A percentile compares a stretch with the other conserved stretches of the same genome.
phyloP scores from a whole-genome alignment of 352 stramenopile species.

The Pythium scleroteichum region DNA sequence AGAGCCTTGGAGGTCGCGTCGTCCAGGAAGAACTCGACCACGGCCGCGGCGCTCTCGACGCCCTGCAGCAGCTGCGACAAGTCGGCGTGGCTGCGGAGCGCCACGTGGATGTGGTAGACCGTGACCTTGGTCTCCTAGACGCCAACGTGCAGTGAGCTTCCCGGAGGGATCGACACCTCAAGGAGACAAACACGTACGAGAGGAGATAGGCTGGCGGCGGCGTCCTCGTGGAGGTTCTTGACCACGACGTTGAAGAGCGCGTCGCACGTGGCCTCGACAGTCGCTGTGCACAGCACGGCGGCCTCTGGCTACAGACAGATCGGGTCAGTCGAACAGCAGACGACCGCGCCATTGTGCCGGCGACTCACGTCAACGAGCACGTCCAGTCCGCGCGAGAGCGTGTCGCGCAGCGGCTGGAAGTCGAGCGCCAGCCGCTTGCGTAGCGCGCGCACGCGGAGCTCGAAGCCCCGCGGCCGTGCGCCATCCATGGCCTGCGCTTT shows the following conservation, averaged over 20 bases:
- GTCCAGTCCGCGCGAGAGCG: conserved; percentile 46
- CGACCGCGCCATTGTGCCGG: too few species aligned
- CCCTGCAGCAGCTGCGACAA: conserved; percentile 38
- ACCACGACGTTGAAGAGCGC: conserved; percentile 50
- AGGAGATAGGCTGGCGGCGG: conserved; percentile 26
- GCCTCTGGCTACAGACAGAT: conserved; percentile 38
- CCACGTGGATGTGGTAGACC: conserved; percentile 54
- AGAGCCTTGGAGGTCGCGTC: conserved; percentile 45
- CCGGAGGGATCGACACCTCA: not conserved
- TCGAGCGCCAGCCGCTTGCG: conserved; percentile 55
- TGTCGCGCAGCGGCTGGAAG: conserved; percentile 50
- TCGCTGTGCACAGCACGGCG: conserved; percentile 52
- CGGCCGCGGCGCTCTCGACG: conserved; percentile 36
- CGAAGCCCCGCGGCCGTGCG: conserved; percentile 36
- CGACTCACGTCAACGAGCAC: conserved; percentile 45
- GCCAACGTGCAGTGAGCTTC: too few species aligned
- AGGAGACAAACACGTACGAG: conserved; percentile 21
- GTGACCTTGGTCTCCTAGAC: conserved; percentile 50
- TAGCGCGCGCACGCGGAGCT: conserved; percentile 45
- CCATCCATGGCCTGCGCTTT: conserved; percentile 29
- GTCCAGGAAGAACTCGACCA: conserved; percentile 57
- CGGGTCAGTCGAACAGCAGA: too few species aligned
- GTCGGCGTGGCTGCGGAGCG: conserved; percentile 44
- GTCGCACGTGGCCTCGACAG: conserved; percentile 54
- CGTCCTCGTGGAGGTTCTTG: conserved; percentile 42